phyloP scores from a whole-genome alignment of 352 stramenopile species.

The Phytophthora palmivora region DNA sequence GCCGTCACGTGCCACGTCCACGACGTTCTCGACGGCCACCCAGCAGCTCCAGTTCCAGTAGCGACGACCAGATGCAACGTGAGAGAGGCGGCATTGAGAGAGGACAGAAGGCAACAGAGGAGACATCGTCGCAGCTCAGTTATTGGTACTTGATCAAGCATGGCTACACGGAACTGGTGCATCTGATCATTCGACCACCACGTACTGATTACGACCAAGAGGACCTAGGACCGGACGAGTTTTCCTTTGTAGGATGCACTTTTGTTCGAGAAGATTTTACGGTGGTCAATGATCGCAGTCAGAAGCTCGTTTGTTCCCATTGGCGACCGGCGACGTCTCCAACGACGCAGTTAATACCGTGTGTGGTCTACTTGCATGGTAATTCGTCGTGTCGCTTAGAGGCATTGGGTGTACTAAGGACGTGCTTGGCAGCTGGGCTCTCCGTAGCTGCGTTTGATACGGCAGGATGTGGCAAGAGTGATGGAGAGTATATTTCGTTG shows the following conservation, averaged over 20 bases:
- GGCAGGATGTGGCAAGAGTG: slow-evolving; percentile 94
- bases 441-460: slow-evolving; percentile 98
- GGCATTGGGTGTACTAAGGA: slow-evolving; percentile 90
- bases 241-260: slow-evolving; percentile 87
- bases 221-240: slow-evolving; percentile 91
- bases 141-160: slow-evolving; percentile 90
- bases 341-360: slow-evolving; percentile 65
- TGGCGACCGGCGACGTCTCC: slow-evolving; percentile 84
- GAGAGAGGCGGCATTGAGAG: slow-evolving; percentile 78
- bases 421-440: slow-evolving; percentile 93
- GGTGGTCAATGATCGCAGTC: slow-evolving; percentile 74
- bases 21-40: slow-evolving; percentile 21
- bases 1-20: slow-evolving; percentile 18
- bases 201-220: slow-evolving; percentile 92
- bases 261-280: slow-evolving; percentile 95
- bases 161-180: slow-evolving; percentile 96
- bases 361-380: slow-evolving; percentile 98
- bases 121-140: slow-evolving; percentile 75
- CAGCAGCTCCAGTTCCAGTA: slow-evolving; percentile 35
- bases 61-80: slow-evolving; percentile 27
- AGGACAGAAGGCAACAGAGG: slow-evolving; percentile 74
- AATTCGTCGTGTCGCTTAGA: slow-evolving; percentile 97
- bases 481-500: slow-evolving; percentile 98
- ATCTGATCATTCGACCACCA: slow-evolving; percentile 97
- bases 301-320: slow-evolving; percentile 94